Evolutionary conservation across 176 grass and related monocot species (phyloP), one percentile per base, ranked within the genome.

Genomic region (Triticum monococcum): DNA sequence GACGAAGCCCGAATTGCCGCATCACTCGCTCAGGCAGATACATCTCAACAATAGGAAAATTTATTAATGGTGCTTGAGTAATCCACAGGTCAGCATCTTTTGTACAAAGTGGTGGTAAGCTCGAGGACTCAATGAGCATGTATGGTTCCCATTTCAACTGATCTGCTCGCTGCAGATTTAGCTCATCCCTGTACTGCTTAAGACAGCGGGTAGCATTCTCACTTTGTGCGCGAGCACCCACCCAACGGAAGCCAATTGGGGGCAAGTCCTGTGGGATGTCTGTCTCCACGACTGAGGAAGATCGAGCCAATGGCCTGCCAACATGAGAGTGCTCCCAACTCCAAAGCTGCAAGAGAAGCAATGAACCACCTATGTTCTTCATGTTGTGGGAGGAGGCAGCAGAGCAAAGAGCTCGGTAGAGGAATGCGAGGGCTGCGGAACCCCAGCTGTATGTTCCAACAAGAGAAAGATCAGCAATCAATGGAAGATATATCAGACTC

Each of bases 281-380:
- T 60, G 31, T 81, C 60, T 84, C 86, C 52, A 60, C 36, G 45
- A 54, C 83, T 37, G 30, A 33, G 32, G 84, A 59, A 56, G 80
- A 72, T 14, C 89, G 87, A 84, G 88, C 86, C 80, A 87, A 70
- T 72, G 92, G 89, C 65, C 89, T 85, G 52, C 79, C 89, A 80
- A 91, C 89, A 84, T 90, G 92, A 57, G 85, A 94, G 52, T 16
- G 89, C 84, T 94, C 92, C 92, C 92, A 89, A 78, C 89, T 91
- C 89, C 92, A 94, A 69, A 94, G 89, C 77, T 94, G 92, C 82
- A 94, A 83, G 36, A 94, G 84, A 79, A 94, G 87, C 86, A 94
- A 86, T 48, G 92, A 91, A 69, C 92, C 92, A 33, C 64, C 89
- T 38, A 86, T 94, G 72, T 91, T 87, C 85, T 91, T 91, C 61